Evolutionary conservation across 148 eudicot species (phyloP).

Genomic region (Nepenthes mirabilis): DNA sequence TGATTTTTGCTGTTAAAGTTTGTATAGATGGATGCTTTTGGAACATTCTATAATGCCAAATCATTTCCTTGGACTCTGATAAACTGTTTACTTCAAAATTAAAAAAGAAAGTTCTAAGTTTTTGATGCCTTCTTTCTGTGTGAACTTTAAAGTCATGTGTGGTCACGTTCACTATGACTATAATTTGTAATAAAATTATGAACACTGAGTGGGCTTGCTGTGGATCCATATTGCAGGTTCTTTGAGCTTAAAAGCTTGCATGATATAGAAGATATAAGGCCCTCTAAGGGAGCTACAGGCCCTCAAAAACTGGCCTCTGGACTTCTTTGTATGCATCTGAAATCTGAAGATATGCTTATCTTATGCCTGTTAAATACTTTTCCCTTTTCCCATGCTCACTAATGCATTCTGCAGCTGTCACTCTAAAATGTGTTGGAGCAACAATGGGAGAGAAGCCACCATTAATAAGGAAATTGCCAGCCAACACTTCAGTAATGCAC

Average conservation of each 20-base stretch:
- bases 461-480: conserved; percentile 70
- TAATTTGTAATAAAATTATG: too few species aligned
- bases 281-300: conserved; percentile 42
- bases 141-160: too few species aligned
- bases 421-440: conserved; percentile 83
- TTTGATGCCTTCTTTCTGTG: too few species aligned
- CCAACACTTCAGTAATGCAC: conserved; percentile 49
- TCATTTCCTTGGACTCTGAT: too few species aligned
- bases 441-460: conserved; percentile 79
- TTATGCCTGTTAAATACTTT: neutral
- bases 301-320: conserved; percentile 86
- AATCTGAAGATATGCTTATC: neutral
- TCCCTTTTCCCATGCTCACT: neutral
- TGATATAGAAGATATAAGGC: conserved; percentile 74
- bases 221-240: conserved; percentile 34
- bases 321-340: conserved; percentile 48
- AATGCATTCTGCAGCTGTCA: conserved; percentile 40
- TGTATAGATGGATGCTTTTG: too few species aligned
- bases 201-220: neutral
- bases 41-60: too few species aligned
- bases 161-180: too few species aligned
- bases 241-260: conserved; percentile 54
- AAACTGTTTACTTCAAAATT: too few species aligned
- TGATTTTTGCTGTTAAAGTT: too few species aligned
- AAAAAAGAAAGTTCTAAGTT: too few species aligned